These are phyloP conservation scores for Rossbeevera mucosa DNA, from an alignment of 768 basidiomycete species.

Conservation along the genomic window DNA sequence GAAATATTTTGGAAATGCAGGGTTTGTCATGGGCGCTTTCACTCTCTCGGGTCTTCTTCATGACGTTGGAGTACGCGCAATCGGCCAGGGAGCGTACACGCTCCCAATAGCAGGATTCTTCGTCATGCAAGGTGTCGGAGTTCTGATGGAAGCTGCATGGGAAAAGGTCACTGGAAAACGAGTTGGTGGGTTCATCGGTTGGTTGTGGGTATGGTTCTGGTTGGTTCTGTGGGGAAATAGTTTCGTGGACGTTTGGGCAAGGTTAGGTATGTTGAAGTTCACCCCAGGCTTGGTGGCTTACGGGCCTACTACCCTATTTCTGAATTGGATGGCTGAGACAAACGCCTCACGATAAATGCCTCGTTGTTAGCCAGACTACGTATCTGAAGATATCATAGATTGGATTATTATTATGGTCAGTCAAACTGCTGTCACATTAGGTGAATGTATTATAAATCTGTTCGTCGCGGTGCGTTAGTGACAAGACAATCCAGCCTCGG, in stretches of 20 bases:
- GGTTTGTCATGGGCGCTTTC: conserved; percentile 55
- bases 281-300: too few species aligned
- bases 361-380: not conserved
- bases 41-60: conserved; percentile 58
- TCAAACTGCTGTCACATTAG: not conserved
- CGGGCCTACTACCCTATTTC: conserved; percentile 15
- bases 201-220: conserved; percentile 51
- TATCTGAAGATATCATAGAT: not conserved
- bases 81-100: conserved; percentile 51
- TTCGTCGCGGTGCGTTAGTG: not conserved
- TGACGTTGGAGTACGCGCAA: conserved; percentile 51
- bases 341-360: not conserved
- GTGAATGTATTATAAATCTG: too few species aligned
- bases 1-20: conserved; percentile 43
- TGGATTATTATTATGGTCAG: not conserved
- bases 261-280: too few species aligned
- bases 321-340: conserved; percentile 6
- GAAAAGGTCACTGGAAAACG: conserved; percentile 39
- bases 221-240: conserved; percentile 42
- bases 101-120: conserved; percentile 46
- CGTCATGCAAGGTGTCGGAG: conserved; percentile 50
- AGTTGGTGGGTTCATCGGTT: conserved; percentile 46
- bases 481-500: too few species aligned
- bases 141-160: conserved; percentile 48
- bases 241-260: conserved; percentile 42